A percentile compares a stretch with the other conserved stretches of the same genome.
These are phyloP conservation scores for Boletus rubescentipes DNA, from an alignment of 768 basidiomycete genomes.

Conservation along the genomic window DNA sequence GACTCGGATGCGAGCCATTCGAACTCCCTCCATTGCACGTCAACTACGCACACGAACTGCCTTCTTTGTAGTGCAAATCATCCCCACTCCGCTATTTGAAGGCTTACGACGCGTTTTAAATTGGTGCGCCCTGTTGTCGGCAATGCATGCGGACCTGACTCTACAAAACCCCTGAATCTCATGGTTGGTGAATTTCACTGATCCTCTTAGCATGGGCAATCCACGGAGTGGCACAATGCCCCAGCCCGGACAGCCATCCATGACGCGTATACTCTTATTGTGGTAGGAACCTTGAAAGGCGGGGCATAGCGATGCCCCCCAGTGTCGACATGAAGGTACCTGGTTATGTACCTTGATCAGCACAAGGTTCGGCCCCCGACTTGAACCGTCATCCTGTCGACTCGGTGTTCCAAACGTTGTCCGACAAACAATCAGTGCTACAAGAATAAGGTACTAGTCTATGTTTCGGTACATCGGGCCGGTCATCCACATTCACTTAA, in stretches of 20 bases:
- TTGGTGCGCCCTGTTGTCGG: too few relatives aligned
- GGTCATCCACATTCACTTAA: constrained; percentile 10
- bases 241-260: too few relatives aligned
- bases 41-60: neutral
- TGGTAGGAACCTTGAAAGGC: neutral
- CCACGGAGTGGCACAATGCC: too few relatives aligned
- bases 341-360: too few relatives aligned
- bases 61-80: neutral
- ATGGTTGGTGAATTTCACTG: neutral
- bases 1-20: too few relatives aligned
- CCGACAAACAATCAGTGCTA: too few relatives aligned
- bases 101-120: too few relatives aligned
- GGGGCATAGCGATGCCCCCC: neutral
- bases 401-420: too few relatives aligned
- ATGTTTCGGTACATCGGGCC: neutral
- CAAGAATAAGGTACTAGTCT: neutral
- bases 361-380: too few relatives aligned
- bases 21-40: too few relatives aligned
- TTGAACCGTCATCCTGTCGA: too few relatives aligned
- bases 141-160: neutral
- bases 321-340: too few relatives aligned
- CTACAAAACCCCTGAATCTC: neutral
- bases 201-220: neutral
- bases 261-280: neutral
- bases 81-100: neutral